These are phyloP conservation scores for Leishmania tarentolae DNA, from an alignment of 208 protist species.

Conservation along the genomic window DNA sequence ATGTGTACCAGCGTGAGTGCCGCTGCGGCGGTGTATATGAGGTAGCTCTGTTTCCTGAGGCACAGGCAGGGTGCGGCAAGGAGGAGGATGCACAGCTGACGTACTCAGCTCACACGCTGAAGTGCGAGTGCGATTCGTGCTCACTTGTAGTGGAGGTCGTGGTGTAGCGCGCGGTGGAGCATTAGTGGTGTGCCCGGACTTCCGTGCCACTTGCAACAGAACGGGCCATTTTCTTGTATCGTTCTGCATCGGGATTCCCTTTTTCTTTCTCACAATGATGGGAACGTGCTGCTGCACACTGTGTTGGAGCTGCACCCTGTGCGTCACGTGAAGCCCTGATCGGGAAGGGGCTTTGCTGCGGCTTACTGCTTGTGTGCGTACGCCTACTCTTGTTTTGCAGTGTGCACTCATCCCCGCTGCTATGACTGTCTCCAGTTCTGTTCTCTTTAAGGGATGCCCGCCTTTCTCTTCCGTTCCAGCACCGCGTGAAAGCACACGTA, in stretches of 20 bases:
- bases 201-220: neutral
- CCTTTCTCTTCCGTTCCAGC: neutral
- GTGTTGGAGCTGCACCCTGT: neutral
- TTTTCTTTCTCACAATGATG: neutral
- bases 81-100: neutral
- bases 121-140: slow-evolving; percentile 80
- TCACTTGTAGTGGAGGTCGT: slow-evolving; percentile 75
- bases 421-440: neutral
- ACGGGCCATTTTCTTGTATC: neutral
- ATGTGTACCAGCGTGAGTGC: slow-evolving; percentile 70
- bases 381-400: neutral
- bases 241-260: neutral
- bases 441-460: neutral
- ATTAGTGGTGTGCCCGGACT: neutral
- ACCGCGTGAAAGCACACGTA: neutral
- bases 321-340: neutral
- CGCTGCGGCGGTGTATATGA: slow-evolving; percentile 82
- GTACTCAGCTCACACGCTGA: neutral
- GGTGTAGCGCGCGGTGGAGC: slow-evolving; percentile 1
- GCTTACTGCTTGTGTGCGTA: neutral
- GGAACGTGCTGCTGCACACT: neutral
- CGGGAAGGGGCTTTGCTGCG: neutral
- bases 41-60: slow-evolving; percentile 38
- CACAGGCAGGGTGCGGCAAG: neutral
- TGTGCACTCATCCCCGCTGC: neutral